Evolutionary conservation across 495 filamentous ascomycete species (phyloP).

Genomic region (Cairneyella variabilis): DNA sequence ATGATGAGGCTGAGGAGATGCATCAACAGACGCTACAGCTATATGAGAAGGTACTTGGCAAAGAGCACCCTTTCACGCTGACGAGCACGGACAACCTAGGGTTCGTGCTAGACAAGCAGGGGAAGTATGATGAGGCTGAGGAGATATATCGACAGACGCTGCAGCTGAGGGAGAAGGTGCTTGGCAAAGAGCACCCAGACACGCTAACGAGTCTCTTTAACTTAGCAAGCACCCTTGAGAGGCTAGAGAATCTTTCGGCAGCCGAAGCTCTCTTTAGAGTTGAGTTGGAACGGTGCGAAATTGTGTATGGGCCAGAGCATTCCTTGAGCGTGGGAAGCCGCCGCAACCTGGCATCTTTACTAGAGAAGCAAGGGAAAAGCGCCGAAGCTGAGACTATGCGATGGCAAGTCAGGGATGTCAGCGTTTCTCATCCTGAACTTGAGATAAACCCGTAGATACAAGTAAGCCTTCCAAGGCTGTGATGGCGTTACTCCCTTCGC

Average conservation of each 20-base stretch:
- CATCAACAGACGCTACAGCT: too few species aligned
- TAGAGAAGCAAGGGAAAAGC: conserved; percentile 25
- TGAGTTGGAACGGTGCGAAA: conserved; percentile 1
- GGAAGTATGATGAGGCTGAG: conserved; percentile 33
- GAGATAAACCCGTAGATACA: background rate
- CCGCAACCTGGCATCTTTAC: conserved; percentile 15
- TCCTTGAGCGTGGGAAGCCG: conserved; percentile 4
- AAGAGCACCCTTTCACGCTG: conserved; percentile 14
- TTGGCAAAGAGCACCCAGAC: conserved; percentile 28
- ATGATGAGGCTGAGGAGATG: too few species aligned
- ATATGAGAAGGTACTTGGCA: conserved; percentile 1
- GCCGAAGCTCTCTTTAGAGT: conserved; percentile 26
- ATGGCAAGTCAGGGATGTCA: background rate
- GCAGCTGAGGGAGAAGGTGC: conserved; percentile 4
- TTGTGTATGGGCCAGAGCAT: conserved; percentile 11
- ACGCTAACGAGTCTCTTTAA: conserved; percentile 24
- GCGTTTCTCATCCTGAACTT: background rate
- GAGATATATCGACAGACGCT: background rate
- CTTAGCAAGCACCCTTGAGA: conserved; percentile 29
- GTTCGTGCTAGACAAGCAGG: conserved; percentile 18
- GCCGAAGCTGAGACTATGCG: conserved; percentile 27
- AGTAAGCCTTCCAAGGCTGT: too few species aligned
- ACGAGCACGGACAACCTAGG: conserved; percentile 10
- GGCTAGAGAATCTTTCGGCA: conserved; percentile 26
- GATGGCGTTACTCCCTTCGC: too few species aligned